Percentiles rank a stretch among this genome's conserved stretches.
Evolutionary conservation across 2,329 filamentous ascomycete species (phyloP).

Genomic region (Botryosphaeria agaves): DNA sequence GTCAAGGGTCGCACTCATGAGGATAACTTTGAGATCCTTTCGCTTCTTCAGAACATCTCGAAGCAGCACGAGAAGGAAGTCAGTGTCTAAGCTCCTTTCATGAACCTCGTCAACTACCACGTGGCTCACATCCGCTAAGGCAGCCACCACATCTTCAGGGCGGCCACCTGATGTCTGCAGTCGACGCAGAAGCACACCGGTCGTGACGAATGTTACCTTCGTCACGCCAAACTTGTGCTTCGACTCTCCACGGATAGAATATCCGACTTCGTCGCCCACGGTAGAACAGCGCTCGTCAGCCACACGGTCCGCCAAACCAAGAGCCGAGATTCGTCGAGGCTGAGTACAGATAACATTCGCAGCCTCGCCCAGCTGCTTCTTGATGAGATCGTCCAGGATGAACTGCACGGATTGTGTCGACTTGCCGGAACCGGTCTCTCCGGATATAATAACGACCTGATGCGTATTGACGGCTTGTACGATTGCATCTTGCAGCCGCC

Average conservation of each 20-base stretch:
- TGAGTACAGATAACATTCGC: conserved; percentile 94
- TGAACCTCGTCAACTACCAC: conserved; percentile 95
- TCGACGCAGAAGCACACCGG: conserved; percentile 75
- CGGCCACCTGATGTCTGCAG: conserved; percentile 79
- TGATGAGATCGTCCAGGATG: conserved; percentile 78
- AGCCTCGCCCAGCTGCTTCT: conserved; percentile 51
- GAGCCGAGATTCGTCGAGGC: conserved; percentile 80
- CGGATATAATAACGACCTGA: conserved; percentile 90
- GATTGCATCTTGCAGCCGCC: conserved; percentile 64
- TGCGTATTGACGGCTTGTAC: conserved; percentile 57
- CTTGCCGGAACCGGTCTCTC: conserved; percentile 93
- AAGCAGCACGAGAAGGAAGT: conserved; percentile 78
- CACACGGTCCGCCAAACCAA: conserved; percentile 86
- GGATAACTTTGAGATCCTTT: conserved; percentile 69
- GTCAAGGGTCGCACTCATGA: conserved; percentile 95
- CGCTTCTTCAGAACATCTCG: conserved; percentile 61
- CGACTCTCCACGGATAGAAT: conserved; percentile 79
- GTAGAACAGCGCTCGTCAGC: conserved; percentile 72
- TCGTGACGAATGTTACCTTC: conserved; percentile 90
- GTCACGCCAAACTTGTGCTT: conserved; percentile 53
- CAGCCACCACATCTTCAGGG: conserved; percentile 62
- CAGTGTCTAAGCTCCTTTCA: conserved; percentile 84
- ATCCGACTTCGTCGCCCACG: conserved; percentile 80
- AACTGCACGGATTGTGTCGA: conserved; percentile 96
- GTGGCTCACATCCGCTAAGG: conserved; percentile 80